Conservation (phyloP, 495 filamentous ascomycete genomes). For the Lasiosphaeria ovina region DNA sequence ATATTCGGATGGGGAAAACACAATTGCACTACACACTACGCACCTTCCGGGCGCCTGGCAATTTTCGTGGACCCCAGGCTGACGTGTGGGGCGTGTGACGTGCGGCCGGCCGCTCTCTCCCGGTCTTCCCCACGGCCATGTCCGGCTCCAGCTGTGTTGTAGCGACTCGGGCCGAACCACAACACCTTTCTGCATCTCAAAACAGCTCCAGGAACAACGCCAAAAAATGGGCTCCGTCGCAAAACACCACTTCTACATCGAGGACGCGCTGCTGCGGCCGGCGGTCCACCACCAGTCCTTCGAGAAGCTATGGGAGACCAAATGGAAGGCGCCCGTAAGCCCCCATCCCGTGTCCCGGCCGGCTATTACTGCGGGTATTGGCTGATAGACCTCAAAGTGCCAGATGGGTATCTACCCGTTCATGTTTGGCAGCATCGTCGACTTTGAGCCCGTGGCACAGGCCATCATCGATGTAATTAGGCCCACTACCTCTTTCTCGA, state of each 20-base stretch:
- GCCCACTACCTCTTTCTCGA: neutral
- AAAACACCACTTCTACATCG: slow-evolving; percentile 8
- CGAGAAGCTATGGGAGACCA: slow-evolving; percentile 68
- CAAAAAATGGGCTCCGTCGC: no score
- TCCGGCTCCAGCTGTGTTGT: no score
- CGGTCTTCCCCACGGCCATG: no score
- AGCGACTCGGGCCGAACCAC: no score
- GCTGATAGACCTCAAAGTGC: slow-evolving; percentile 14
- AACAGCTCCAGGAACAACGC: no score
- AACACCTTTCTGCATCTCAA: no score
- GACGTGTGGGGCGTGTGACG: no score
- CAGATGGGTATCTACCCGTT: slow-evolving; percentile 69
- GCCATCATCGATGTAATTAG: slow-evolving; percentile 51
- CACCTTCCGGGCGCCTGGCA: no score
- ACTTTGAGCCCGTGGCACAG: slow-evolving; percentile 65
- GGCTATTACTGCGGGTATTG: neutral
- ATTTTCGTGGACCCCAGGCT: no score
- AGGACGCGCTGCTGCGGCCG: slow-evolving; percentile 17
- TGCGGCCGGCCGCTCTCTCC: no score
- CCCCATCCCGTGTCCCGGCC: neutral
- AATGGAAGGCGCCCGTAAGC: slow-evolving; percentile 65
- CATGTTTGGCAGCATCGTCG: slow-evolving; percentile 61
- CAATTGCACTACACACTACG: no score
- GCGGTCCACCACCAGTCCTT: slow-evolving; percentile 61
- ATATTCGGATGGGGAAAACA: no score